A percentile compares a stretch with the other conserved stretches of the same genome.
Evolutionary conservation across 2,329 filamentous ascomycete genomes (phyloP).

Genomic region (Fusarium mangiferae): DNA sequence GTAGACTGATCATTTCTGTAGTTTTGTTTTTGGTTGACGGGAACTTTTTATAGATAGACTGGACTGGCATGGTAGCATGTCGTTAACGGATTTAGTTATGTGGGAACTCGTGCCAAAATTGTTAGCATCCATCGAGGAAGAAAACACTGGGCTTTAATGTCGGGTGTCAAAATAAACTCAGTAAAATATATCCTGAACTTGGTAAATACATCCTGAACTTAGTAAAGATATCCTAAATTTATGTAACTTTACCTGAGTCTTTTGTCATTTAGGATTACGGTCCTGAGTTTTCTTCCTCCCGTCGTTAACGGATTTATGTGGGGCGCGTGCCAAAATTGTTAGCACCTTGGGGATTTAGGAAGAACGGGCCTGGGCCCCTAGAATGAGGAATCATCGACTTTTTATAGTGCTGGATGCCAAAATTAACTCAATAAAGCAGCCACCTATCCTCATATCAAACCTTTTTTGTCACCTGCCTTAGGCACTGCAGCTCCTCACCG

Average conservation of each 20-base stretch:
- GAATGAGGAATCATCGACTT: background rate
- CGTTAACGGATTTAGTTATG: conserved; percentile 24
- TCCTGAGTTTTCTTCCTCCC: no score
- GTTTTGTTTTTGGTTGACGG: background rate
- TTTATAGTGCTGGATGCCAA: background rate
- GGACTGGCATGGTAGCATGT: background rate
- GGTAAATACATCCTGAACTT: no score
- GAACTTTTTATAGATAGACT: background rate
- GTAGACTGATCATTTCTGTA: background rate
- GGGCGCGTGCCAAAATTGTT: conserved; percentile 31
- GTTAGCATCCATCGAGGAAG: conserved; percentile 17
- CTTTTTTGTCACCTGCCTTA: background rate
- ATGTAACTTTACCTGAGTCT: no score
- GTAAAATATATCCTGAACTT: no score
- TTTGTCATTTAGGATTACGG: no score
- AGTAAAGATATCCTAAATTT: no score
- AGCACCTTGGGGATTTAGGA: conserved; percentile 1
- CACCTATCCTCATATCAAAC: background rate
- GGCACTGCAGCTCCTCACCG: conserved; percentile 42
- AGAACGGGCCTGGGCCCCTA: background rate
- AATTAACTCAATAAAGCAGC: background rate
- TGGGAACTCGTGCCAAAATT: conserved; percentile 22
- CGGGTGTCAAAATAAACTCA: no score
- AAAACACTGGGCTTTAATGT: no score
- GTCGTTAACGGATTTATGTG: conserved; percentile 28